These are phyloP conservation scores for Leccinum boreale DNA, from an alignment of 768 basidiomycete species.

Conservation along the genomic window DNA sequence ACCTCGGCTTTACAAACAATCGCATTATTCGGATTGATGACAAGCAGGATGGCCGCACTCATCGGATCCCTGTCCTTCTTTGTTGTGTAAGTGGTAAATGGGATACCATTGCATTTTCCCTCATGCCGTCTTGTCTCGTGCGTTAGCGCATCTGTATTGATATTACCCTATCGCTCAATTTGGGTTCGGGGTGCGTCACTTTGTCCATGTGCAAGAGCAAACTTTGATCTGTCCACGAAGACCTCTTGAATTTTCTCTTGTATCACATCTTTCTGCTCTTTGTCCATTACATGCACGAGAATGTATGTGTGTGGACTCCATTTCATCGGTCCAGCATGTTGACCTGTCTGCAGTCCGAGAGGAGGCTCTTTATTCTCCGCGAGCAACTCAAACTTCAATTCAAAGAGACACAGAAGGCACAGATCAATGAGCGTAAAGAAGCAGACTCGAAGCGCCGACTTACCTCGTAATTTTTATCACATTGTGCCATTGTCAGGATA, in stretches of 20 bases:
- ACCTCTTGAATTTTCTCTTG: constrained; percentile 67
- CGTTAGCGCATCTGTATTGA: constrained; percentile 32
- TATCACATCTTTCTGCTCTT: constrained; percentile 82
- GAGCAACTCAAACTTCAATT: constrained; percentile 76
- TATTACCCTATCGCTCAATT: constrained; percentile 36
- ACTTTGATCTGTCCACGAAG: constrained; percentile 31
- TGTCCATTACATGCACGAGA: constrained; percentile 65
- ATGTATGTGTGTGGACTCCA: constrained; percentile 40
- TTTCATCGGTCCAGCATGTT: background rate
- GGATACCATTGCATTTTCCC: constrained; percentile 15
- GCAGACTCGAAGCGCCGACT: constrained; percentile 80
- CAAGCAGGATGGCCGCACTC: constrained; percentile 64
- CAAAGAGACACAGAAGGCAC: constrained; percentile 66
- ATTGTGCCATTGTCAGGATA: constrained; percentile 5
- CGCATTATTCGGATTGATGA: constrained; percentile 65
- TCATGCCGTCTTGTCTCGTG: background rate
- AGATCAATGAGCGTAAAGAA: constrained; percentile 69
- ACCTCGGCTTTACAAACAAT: constrained; percentile 49
- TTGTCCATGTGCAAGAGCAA: background rate
- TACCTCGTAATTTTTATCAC: constrained; percentile 57
- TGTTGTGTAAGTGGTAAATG: constrained; percentile 39
- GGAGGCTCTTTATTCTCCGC: constrained; percentile 64
- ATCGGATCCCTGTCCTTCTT: constrained; percentile 57
- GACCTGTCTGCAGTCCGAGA: constrained; percentile 38
- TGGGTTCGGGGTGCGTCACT: constrained; percentile 38